phyloP scores from a whole-genome alignment of 768 basidiomycete genomes.

The Favolaschia claudopus region DNA sequence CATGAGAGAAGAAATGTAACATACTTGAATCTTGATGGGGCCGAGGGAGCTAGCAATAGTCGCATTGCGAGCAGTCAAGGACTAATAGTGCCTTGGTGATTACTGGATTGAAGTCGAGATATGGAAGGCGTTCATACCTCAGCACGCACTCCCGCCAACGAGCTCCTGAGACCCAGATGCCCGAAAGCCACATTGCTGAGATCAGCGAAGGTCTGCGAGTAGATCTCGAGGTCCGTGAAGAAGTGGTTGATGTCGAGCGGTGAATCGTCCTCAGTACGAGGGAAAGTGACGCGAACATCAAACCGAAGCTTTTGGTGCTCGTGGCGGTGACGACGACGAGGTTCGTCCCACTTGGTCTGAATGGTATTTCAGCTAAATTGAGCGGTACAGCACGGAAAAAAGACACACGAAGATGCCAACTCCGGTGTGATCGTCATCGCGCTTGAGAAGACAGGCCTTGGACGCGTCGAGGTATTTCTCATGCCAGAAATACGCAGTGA shows the following conservation, averaged over 20 bases:
- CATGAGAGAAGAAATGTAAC: not conserved
- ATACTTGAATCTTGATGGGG: not conserved
- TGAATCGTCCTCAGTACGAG: not conserved
- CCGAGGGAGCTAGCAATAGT: not conserved
- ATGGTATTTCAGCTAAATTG: not conserved
- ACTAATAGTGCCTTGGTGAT: no score
- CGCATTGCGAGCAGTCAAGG: not conserved
- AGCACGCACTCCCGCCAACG: no score
- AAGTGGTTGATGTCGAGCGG: constrained; percentile 5
- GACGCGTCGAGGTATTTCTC: constrained; percentile 30
- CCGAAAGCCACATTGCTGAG: no score
- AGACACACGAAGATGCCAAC: constrained; percentile 45
- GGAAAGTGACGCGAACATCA: constrained; percentile 17
- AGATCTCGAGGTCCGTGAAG: constrained; percentile 14
- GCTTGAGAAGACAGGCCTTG: constrained; percentile 35
- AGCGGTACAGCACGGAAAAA: not conserved
- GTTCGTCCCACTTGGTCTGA: constrained; percentile 9
- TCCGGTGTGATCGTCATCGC: constrained; percentile 30
- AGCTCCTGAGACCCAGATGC: no score
- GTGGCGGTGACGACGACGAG: not conserved
- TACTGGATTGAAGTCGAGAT: no score
- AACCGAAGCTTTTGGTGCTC: constrained; percentile 15
- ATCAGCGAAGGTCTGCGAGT: no score
- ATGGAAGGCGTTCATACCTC: no score
- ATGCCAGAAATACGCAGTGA: constrained; percentile 32